Evolutionary conservation across 2,329 filamentous ascomycete species (phyloP), one percentile per base, ranked within the genome.

Genomic region (Diaporthe aspalathi): DNA sequence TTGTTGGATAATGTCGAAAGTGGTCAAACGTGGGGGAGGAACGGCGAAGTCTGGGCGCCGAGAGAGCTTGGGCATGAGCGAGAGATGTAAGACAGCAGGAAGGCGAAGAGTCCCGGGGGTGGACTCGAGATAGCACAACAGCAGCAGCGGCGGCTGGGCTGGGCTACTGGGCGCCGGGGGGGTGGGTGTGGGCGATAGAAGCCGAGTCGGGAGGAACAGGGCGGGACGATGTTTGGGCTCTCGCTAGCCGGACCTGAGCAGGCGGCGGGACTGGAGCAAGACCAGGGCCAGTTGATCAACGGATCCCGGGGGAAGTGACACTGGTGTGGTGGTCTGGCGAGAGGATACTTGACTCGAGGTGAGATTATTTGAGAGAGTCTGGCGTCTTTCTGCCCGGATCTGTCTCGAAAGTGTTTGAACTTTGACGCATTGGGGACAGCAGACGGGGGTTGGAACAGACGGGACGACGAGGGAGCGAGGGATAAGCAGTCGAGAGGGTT

Each of bases 41-140:
- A 73, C 73, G 72, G 73, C 29, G 74, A 77, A 77, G 78, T 79
- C 81, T 83, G 80, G 81, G 80, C 81, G 81, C 81, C 81, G 77
- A 82, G 81, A 81, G 78, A 77, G 78, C 75, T 77, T 78, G 73
- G 76, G 74, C 69, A 73, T 35, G 68, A 75, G 70, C 70, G 70
- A 75, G 65, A 70, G 72, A 74, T 49, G 65, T 56, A 24, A 52
- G 50, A 57, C 43, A 38, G 53, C 47, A 75, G 22, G 57, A 57
- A 40, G 72, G 57, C 56, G 49, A 70, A 52, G 53, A 49, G 20
- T 50, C 5, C 29, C 29, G 24, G 50, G 52, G 62, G 47, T n/a
- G n/a, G 27, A 40, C 54, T 54, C 47, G 9, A 45, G 66, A 47
- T 65, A 50, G 60, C 60, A 65, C 60, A 22, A 65, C 60, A 38